phyloP scores from a whole-genome alignment of 176 grass and related monocot species.

The Carex cristatella region DNA sequence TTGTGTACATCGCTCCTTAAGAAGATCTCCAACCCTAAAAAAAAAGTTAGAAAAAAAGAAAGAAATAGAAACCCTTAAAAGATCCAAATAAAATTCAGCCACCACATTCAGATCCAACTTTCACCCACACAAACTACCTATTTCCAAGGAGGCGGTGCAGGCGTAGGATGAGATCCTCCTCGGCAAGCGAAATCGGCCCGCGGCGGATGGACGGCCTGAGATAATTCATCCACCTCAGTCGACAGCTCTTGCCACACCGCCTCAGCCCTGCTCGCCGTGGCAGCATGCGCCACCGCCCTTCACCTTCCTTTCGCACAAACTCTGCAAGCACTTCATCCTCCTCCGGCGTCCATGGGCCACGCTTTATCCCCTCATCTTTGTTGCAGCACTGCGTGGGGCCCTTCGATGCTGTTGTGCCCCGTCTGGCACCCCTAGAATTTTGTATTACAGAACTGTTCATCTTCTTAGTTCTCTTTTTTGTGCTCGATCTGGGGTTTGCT shows the following conservation, averaged over 20 bases:
- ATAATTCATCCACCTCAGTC: slow-evolving; percentile 91
- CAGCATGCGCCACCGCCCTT: slow-evolving; percentile 69
- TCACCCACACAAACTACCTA: slow-evolving; percentile 30
- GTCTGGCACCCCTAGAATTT: background rate
- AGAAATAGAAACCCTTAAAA: slow-evolving; percentile 7
- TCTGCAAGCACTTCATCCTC: slow-evolving; percentile 69
- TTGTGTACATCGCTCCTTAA: background rate
- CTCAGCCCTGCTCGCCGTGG: slow-evolving; percentile 60
- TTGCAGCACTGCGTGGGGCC: slow-evolving; percentile 7
- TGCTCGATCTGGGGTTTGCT: background rate
- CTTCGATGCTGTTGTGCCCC: background rate
- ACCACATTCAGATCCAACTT: background rate
- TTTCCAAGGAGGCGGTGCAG: slow-evolving; percentile 93
- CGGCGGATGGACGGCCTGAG: slow-evolving; percentile 67
- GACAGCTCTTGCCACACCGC: slow-evolving; percentile 69
- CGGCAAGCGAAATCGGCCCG: slow-evolving; percentile 61
- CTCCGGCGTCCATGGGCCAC: slow-evolving; percentile 73
- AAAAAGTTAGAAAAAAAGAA: background rate
- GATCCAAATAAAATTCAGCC: background rate
- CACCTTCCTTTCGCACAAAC: slow-evolving; percentile 55
- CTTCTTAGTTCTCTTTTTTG: background rate
- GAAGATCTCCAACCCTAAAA: background rate
- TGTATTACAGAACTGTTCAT: slow-evolving; percentile 12
- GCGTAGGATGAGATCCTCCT: slow-evolving; percentile 91
- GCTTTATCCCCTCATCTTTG: slow-evolving; percentile 40